Percentiles rank a stretch among this genome's conserved stretches.
These are phyloP conservation scores for Amoebophrya sp. DNA, from an alignment of 169 alveolate species.

Conservation along the genomic window DNA sequence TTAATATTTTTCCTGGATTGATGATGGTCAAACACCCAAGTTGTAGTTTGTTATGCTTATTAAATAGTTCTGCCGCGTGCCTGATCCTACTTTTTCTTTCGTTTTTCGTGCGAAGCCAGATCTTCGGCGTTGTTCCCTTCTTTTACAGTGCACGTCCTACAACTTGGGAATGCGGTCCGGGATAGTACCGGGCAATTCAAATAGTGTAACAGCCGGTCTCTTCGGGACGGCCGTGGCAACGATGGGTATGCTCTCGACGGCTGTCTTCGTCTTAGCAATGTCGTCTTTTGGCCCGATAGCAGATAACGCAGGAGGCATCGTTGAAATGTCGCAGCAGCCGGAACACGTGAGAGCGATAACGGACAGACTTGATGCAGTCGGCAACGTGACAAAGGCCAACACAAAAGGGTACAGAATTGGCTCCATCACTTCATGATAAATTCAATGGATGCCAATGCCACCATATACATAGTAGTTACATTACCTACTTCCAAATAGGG, in stretches of 20 bases:
- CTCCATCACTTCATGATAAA: not conserved
- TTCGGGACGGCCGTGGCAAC: constrained; percentile 79
- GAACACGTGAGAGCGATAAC: constrained; percentile 65
- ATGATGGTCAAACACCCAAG: no score
- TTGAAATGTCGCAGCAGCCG: constrained; percentile 66
- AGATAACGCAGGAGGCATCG: constrained; percentile 80
- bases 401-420: constrained; percentile 57
- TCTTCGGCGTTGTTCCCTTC: no score
- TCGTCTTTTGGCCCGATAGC: constrained; percentile 76
- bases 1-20: no score
- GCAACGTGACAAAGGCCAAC: constrained; percentile 76
- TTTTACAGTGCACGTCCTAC: constrained; percentile 54
- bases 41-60: no score
- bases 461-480: not conserved
- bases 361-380: constrained; percentile 76
- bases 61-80: no score
- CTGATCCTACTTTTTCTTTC: no score
- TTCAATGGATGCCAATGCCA: not conserved
- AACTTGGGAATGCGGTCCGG: constrained; percentile 50
- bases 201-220: constrained; percentile 58
- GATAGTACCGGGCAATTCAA: constrained; percentile 28
- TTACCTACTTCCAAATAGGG: not conserved
- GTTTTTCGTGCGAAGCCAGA: no score
- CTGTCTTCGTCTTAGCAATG: constrained; percentile 56
- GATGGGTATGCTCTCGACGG: constrained; percentile 47